Percentiles rank a stretch among this genome's conserved stretches.
These are phyloP conservation scores for Pestalotiopsis fici DNA, from an alignment of 2,329 filamentous ascomycete species.

Conservation along the genomic window DNA sequence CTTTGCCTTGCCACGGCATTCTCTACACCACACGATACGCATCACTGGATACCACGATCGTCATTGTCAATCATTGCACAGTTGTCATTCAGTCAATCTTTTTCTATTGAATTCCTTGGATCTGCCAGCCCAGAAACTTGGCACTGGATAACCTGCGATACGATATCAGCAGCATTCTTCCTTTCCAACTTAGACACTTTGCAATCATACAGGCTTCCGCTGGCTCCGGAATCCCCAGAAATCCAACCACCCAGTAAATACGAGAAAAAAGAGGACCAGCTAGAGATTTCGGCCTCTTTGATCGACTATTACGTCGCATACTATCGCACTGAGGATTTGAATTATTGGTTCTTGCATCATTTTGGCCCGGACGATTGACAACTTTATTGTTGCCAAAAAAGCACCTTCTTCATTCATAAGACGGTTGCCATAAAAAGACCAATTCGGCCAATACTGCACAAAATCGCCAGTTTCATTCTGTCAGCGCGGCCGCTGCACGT, in stretches of 20 bases:
- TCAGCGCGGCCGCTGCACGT: background rate
- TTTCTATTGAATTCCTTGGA: background rate
- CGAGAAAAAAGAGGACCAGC: slow-evolving; percentile 1
- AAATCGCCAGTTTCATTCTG: too few relatives aligned
- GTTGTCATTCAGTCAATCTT: background rate
- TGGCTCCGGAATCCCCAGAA: slow-evolving; percentile 9
- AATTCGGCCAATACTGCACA: background rate
- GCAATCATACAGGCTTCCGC: slow-evolving; percentile 11
- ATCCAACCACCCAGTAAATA: slow-evolving; percentile 1
- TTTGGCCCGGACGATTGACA: background rate
- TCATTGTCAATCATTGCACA: background rate
- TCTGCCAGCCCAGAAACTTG: slow-evolving; percentile 7
- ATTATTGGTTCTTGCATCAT: background rate
- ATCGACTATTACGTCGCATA: background rate
- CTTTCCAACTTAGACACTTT: background rate
- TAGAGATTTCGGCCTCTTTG: background rate
- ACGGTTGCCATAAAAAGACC: background rate
- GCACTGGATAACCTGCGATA: background rate
- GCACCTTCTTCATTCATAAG: background rate
- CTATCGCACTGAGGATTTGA: background rate
- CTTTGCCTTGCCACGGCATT: slow-evolving; percentile 7
- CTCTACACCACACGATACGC: background rate
- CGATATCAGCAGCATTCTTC: background rate
- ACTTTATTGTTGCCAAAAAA: background rate
- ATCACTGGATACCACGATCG: background rate